Base-by-base conservation (phyloP, 2,329 filamentous ascomycete genomes). In the Ophiocordyceps robertsii region DNA sequence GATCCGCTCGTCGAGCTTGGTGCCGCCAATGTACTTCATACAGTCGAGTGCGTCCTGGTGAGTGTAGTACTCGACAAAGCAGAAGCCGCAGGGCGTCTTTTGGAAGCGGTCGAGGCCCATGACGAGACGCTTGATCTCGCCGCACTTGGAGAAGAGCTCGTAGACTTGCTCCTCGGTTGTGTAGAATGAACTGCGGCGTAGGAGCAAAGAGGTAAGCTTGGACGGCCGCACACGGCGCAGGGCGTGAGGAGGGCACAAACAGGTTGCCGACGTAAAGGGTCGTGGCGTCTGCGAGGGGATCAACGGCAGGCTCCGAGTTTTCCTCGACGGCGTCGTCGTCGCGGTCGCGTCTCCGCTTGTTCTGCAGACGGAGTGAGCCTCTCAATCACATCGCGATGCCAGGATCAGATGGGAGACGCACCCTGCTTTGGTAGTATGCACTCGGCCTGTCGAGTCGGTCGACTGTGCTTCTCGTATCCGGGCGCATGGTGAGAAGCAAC, bases 121-220 rank as follows among this genome's bases (percentile, higher is more conserved):
- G 50, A 98, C 79, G 39, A 98, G 77, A 27, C 92, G 85, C 68
- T 98, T 98, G 66, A 98, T 94, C 69, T 96, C 92, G 56, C 92
- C 92, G 64, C 88, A 90, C 72, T 95, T 95, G 46, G 83, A 80
- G 63, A 95, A 95, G 39, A 95, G 78, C 65, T 96, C 90, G 64
- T 96, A 90, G 46, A 98, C 95, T 62, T 98, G 92, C 67, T 98
- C 92, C 62, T 98, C 92, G 44, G 92, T 98, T 21, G 92, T 98
- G 72, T 95, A 95, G 68, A 95, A 95, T 35, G 89, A 94, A 43
- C 84, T 88, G 52, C 42, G 48, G 48, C 43, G 48, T 24, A 38
- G 11, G 21, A 17, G 37, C 2, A 29, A 13, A 32, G 16, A 16
- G 6, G 9, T 17, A 5, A 16, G 33, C 16, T 10, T 16, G 33